A percentile compares a stretch with the other conserved stretches of the same genome.
These are phyloP conservation scores for Colletotrichum horii DNA, from an alignment of 2,329 filamentous ascomycete species.

Conservation along the genomic window DNA sequence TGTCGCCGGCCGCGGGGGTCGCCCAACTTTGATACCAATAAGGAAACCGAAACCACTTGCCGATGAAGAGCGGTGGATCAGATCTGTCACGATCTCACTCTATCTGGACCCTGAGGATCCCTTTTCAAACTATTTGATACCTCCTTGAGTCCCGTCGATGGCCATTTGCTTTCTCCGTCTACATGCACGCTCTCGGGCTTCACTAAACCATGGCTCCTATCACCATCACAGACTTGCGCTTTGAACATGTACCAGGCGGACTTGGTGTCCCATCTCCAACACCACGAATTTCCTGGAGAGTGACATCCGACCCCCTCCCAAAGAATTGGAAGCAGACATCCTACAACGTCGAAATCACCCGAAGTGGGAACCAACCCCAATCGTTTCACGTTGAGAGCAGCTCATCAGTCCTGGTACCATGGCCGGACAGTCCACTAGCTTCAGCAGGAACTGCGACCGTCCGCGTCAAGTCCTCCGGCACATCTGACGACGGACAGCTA, in stretches of 20 bases:
- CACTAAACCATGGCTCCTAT: background rate
- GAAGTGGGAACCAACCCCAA: background rate
- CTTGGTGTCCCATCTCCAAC: constrained; percentile 13
- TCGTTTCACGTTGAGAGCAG: background rate
- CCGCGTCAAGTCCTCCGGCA: constrained; percentile 31
- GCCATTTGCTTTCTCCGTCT: background rate
- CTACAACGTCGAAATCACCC: constrained; percentile 24
- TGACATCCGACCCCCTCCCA: background rate
- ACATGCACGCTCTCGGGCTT: background rate
- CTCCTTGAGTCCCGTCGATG: background rate
- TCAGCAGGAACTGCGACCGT: constrained; percentile 31
- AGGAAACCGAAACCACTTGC: background rate
- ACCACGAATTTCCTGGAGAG: constrained; percentile 24
- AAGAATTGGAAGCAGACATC: constrained; percentile 19
- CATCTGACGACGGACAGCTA: background rate
- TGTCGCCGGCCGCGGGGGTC: constrained; percentile 12
- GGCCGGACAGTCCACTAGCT: constrained; percentile 25
- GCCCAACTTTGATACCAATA: background rate
- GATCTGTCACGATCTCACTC: background rate
- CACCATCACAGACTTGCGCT: background rate
- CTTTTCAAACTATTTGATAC: background rate
- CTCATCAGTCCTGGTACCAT: constrained; percentile 13
- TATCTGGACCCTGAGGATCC: background rate
- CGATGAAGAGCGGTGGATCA: background rate
- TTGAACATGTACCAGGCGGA: constrained; percentile 24